A percentile compares a stretch with the other conserved stretches of the same genome.
These are phyloP conservation scores for Flaveria ramosissima DNA, from an alignment of 129 eudicot genomes.

Conservation along the genomic window DNA sequence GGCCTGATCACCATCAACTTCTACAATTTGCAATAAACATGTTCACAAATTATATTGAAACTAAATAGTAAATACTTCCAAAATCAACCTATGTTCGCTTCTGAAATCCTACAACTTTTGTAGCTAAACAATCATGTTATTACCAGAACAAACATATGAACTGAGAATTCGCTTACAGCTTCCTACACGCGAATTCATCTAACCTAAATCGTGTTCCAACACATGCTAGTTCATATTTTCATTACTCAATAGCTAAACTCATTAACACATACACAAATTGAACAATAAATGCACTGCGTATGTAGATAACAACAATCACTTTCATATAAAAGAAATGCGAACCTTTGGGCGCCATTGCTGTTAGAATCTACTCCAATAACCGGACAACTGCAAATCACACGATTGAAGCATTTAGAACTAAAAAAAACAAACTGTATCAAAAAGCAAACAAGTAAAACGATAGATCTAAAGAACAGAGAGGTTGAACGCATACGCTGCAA, in stretches of 20 bases:
- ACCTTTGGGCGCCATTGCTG: slow-evolving; percentile 40
- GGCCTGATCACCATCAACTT: background rate
- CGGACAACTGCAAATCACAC: slow-evolving; percentile 16
- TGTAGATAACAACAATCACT: background rate
- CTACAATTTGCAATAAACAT: background rate
- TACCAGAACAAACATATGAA: no score
- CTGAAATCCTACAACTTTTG: background rate
- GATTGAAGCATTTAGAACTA: slow-evolving; percentile 1
- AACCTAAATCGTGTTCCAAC: background rate
- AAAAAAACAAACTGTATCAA: background rate
- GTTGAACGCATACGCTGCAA: slow-evolving; percentile 15
- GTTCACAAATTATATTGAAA: background rate
- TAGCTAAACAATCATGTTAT: background rate
- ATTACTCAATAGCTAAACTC: background rate
- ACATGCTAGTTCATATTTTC: background rate
- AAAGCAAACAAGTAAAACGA: background rate
- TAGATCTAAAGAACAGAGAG: background rate
- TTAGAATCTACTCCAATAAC: slow-evolving; percentile 17
- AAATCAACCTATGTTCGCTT: background rate
- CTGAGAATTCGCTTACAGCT: background rate
- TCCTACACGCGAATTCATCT: no score
- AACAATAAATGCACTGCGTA: background rate
- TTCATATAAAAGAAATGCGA: background rate
- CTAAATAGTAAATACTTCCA: background rate
- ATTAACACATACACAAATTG: background rate